Percentiles rank a stretch among this genome's conserved stretches.
These are phyloP conservation scores for Henckelia pumila DNA, from an alignment of 257 asterid species.

Conservation along the genomic window DNA sequence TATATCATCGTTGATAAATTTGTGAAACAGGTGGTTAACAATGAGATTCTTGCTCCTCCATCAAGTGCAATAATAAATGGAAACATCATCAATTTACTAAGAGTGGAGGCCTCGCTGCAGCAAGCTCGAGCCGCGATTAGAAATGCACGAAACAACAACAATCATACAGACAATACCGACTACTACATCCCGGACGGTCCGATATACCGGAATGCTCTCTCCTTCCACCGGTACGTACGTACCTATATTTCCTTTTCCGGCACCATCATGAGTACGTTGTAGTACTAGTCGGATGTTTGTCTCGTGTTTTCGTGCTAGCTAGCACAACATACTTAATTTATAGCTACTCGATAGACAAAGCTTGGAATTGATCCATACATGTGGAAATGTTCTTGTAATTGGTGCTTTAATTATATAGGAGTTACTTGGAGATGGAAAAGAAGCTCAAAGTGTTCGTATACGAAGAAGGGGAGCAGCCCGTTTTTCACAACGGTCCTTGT, in stretches of 20 bases:
- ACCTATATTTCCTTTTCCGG: not conserved
- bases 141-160: slow-evolving; percentile 35
- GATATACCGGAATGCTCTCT: slow-evolving; percentile 61
- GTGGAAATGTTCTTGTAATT: not conserved
- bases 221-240: slow-evolving; percentile 74
- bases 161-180: slow-evolving; percentile 38
- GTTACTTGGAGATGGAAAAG: slow-evolving; percentile 70
- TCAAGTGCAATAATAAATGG: slow-evolving; percentile 29
- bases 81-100: slow-evolving; percentile 42
- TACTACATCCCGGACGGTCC: slow-evolving; percentile 74
- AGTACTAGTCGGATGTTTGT: too few relatives aligned
- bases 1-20: not conserved
- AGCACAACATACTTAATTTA: too few relatives aligned
- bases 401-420: slow-evolving; percentile 36
- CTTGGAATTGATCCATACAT: too few relatives aligned
- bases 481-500: slow-evolving; percentile 71
- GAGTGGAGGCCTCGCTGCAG: slow-evolving; percentile 58
- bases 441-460: slow-evolving; percentile 53
- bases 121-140: slow-evolving; percentile 61
- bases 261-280: too few relatives aligned
- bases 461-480: slow-evolving; percentile 74
- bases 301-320: too few relatives aligned
- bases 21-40: slow-evolving; percentile 30
- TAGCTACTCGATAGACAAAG: too few relatives aligned
- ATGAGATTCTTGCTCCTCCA: slow-evolving; percentile 36